These are phyloP conservation scores for Saccharum hybrid DNA, from an alignment of 202 grass and related monocot genomes.

Conservation along the genomic window DNA sequence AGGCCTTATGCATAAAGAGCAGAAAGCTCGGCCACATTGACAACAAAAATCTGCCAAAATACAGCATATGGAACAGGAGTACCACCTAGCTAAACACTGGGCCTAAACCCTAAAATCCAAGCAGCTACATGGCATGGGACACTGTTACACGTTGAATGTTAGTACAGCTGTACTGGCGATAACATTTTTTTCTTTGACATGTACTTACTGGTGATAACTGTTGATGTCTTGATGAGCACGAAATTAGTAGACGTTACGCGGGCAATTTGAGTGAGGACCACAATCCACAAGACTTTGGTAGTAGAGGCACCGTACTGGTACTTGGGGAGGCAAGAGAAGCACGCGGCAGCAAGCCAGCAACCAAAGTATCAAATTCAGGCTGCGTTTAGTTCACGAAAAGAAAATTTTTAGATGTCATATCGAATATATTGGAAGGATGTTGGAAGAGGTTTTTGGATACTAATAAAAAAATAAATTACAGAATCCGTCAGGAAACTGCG, in stretches of 20 bases:
- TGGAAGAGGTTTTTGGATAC: too few relatives aligned
- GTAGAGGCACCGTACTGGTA: too few relatives aligned
- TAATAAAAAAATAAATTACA: too few relatives aligned
- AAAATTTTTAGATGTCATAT: too few relatives aligned
- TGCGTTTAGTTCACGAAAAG: too few relatives aligned
- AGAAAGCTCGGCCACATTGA: background rate
- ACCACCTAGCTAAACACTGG: background rate
- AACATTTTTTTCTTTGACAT: background rate
- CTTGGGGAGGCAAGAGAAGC: constrained; percentile 1
- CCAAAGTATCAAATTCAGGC: too few relatives aligned
- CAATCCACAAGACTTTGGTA: too few relatives aligned
- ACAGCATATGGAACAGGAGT: background rate
- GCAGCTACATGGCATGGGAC: background rate
- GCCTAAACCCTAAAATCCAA: background rate
- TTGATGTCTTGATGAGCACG: background rate
- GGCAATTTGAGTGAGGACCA: background rate
- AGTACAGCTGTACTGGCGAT: background rate
- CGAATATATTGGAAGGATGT: too few relatives aligned
- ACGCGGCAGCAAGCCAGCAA: background rate
- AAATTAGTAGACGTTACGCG: background rate
- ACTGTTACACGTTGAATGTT: background rate
- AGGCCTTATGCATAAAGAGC: background rate
- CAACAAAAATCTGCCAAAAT: background rate
- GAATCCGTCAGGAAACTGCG: too few relatives aligned
- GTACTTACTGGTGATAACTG: background rate